Base-by-base conservation (phyloP, 805 yeast genomes). In the Metschnikowia baotianmanensis region DNA sequence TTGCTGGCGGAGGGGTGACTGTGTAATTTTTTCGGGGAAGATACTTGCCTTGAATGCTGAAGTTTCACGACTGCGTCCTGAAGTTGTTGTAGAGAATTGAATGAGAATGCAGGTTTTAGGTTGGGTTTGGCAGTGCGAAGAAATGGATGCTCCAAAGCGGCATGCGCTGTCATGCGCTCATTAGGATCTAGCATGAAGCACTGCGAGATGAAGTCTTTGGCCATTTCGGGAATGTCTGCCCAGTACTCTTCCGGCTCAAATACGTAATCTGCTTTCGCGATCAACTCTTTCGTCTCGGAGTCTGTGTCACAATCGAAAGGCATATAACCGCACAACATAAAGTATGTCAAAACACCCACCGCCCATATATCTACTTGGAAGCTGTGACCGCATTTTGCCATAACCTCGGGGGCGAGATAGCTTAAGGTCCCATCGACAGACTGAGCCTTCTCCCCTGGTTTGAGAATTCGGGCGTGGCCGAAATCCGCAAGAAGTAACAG, bases 271-370 rank as follows among this genome's bases (percentile, higher is more conserved):
- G 74, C 79, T 11, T 57, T 65, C 17, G 55, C 42, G n/a, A 83
- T 82, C 25, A 86, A 85, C 29, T 77, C 72, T 51, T 73, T 69
- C 10, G 88, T 86, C 53, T 83, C 89, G 1, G 72, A 74, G 28
- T 81, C 82, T 5, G 78, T 73, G 37, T 83, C 89, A 47, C 89
- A 78, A 52, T 83, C 90, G 58, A 83, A 83, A 1, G 91, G 91
- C 62, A 83, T 77, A 55, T 82, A 84, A 2, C 90, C 90, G 46
- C 83, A 73, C 12, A 81, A 69, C 73, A 83, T 73, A 51, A 83
- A 83, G 57, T 83, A 84, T 2, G 82, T 72, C 24, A 82, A 65
- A 2, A 83, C 88, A 2, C 90, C 91, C 20, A 83, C 66, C 0
- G 90, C 84, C 91, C 91, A 83, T 23, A 83, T 69, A 55, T 83